Percentiles rank a stretch among this genome's conserved stretches.
Conservation (phyloP, 2,329 filamentous ascomycete genomes). For the Venturia asperata region DNA sequence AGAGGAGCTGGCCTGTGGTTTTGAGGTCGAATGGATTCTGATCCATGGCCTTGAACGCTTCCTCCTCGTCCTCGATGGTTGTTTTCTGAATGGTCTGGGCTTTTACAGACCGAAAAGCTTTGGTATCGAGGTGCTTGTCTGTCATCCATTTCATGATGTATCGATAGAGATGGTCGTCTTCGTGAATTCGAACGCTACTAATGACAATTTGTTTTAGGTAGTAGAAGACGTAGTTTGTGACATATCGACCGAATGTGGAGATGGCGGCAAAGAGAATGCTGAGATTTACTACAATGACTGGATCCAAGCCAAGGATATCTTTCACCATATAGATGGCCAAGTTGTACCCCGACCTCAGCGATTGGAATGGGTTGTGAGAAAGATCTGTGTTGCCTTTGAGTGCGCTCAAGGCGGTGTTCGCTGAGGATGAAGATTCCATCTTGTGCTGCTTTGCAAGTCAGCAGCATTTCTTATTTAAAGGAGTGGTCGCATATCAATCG, state of each 20-base stretch:
- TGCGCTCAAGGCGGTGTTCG: not conserved
- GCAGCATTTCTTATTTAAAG: not conserved
- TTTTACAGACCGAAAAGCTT: slow-evolving; percentile 18
- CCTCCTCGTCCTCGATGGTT: slow-evolving; percentile 19
- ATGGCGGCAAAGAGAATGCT: slow-evolving; percentile 17
- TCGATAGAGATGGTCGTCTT: slow-evolving; percentile 17
- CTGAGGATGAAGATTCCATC: not conserved
- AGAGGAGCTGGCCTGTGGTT: slow-evolving; percentile 9
- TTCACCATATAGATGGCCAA: slow-evolving; percentile 18
- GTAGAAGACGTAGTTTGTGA: slow-evolving; percentile 16
- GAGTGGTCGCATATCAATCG: too few relatives aligned
- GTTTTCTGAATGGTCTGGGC: slow-evolving; percentile 15
- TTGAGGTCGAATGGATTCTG: slow-evolving; percentile 7
- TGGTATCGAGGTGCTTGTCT: slow-evolving; percentile 17
- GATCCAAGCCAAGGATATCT: slow-evolving; percentile 18
- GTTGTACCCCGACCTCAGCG: slow-evolving; percentile 17
- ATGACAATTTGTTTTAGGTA: slow-evolving; percentile 10
- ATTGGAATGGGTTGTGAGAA: slow-evolving; percentile 15
- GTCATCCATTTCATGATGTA: slow-evolving; percentile 20
- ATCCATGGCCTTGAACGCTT: slow-evolving; percentile 16
- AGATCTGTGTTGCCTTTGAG: slow-evolving; percentile 3
- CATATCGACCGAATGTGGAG: slow-evolving; percentile 16
- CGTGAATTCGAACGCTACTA: slow-evolving; percentile 17
- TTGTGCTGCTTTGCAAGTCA: not conserved
- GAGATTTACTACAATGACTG: slow-evolving; percentile 16